Base-by-base conservation (phyloP, 257 asterid genomes). In the Anisodus acutangulus region DNA sequence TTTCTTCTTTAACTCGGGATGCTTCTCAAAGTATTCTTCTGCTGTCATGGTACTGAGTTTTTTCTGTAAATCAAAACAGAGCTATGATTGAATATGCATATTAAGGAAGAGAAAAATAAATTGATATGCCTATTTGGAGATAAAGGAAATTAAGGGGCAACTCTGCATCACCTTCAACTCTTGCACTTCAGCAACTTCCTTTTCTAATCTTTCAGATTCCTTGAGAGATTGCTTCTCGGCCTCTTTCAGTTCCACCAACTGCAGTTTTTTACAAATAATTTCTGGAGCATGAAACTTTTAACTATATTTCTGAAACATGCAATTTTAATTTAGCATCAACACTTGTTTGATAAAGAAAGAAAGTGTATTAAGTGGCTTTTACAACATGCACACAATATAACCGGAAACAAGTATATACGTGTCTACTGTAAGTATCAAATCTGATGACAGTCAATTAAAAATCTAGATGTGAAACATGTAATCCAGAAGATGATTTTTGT, bases 21-120 rank as follows among this genome's bases (percentile, higher is more conserved):
- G 97, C 92, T 95, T 94, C 68, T 83, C 97, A 43, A 95, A 95
- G 91, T 95, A 95, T 69, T 95, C 99, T 35, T 95, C 99, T 43
- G 98, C 98, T 64, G 98, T 94, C 97, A 94, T 95, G 82, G 99
- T 95, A 57, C 95, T 93, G 16, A 95, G 91, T 89, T 91, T 94
- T 53, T 83, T 89, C 98, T 95, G 97, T 89, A 79, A 85, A 90
- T 81, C 85, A 88, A 86, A 17, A 83, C 19, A 79, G 16, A 37
- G 49, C 51, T 1, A 16, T 9, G 49, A 31, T 13, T 53, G 26
- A 54, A 68, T 9, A 67, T 1, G 37, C 55, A 82, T 16, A 82
- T 68, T 2, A 39, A 4, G 76, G 79, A 66, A 37, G 51, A 47
- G 66, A 55, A 31, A 31, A 8, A 53, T 6, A 13, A 26, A 2